Base-by-base conservation (phyloP, 768 basidiomycete species). In the Daedaleopsis sinensis region DNA sequence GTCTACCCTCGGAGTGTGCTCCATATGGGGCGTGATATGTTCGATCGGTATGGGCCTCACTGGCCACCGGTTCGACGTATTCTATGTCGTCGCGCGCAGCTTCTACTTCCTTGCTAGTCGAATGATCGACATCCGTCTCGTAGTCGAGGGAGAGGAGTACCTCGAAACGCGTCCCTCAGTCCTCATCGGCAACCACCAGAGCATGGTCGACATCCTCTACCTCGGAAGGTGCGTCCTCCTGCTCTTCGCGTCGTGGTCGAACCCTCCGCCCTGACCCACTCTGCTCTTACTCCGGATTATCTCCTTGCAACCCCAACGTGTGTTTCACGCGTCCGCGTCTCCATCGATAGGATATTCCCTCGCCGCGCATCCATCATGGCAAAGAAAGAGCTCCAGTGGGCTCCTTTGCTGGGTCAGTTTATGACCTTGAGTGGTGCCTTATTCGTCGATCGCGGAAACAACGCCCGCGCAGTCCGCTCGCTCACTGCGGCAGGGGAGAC, bases 141-240 rank as follows among this genome's bases (percentile, higher is more conserved):
- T 87, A 59, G 82, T 98, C 37, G 95, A 98, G 72, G 95, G 94
- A 12, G 86, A 86, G 70, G 93, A 98, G 71, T 78, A 95, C 71
- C 77, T 98, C 48, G 74, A 79, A 65, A 82, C 79, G n/a, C 77
- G 79, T 52, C 93, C 94, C 9, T 85, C 87, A 1, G 84, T 98
- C 13, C 73, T 94, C 27, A 83, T 98, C 70, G 85, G 83, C 13
- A 98, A 98, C 71, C 96, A 98, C 72, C 96, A 98, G 79, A 94
- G 90, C 60, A 90, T 94, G 85, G 73, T 97, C 47, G 94, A 97
- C 74, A 83, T 99, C 62, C 73, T 96, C 38, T 86, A 86, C 68
- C 76, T 94, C 55, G 94, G 89, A 59, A 85, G 85, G 92, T 93
- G 70, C 75, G 89, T 67, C 44, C 51, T 36, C 35, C 59, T 18